Evolutionary conservation across 1,139 yeast species (phyloP).

Genomic region (Kazachstania sp.): DNA sequence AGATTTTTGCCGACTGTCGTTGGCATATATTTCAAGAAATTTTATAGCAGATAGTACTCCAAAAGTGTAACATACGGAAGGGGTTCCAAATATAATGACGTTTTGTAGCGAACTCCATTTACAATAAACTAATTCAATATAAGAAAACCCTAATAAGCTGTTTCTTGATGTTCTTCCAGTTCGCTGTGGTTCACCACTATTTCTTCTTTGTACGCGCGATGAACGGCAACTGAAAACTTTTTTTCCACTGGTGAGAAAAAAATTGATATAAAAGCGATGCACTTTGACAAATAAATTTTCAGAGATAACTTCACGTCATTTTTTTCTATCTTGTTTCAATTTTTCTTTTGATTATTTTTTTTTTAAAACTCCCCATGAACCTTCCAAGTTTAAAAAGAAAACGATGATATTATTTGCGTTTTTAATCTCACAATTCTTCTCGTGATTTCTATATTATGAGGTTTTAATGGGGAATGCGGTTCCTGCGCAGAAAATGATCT

Average conservation of each 20-base stretch:
- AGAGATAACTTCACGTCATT: not conserved
- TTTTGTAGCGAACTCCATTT: no score
- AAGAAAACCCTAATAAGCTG: not conserved
- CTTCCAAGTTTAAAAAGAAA: slow-evolving; percentile 33
- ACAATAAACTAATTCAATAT: not conserved
- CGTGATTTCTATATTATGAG: slow-evolving; percentile 15
- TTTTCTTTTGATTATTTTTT: not conserved
- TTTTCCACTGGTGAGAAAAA: not conserved
- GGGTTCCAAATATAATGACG: no score
- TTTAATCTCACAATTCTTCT: slow-evolving; percentile 31
- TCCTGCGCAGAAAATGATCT: slow-evolving; percentile 32
- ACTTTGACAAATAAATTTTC: not conserved
- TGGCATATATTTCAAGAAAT: no score
- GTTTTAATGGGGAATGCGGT: slow-evolving; percentile 33
- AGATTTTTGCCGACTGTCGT: no score
- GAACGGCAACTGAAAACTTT: not conserved
- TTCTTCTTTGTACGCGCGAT: no score
- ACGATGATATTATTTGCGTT: slow-evolving; percentile 32
- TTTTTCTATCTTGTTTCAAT: not conserved
- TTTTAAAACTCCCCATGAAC: slow-evolving; percentile 25
- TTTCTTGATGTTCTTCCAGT: not conserved
- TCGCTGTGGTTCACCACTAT: not conserved
- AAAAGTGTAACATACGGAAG: no score
- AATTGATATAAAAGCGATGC: not conserved
- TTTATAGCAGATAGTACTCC: no score